Evolutionary conservation across 257 asterid genomes (phyloP), one percentile per base, ranked within the genome.

Genomic region (Mitragyna speciosa): DNA sequence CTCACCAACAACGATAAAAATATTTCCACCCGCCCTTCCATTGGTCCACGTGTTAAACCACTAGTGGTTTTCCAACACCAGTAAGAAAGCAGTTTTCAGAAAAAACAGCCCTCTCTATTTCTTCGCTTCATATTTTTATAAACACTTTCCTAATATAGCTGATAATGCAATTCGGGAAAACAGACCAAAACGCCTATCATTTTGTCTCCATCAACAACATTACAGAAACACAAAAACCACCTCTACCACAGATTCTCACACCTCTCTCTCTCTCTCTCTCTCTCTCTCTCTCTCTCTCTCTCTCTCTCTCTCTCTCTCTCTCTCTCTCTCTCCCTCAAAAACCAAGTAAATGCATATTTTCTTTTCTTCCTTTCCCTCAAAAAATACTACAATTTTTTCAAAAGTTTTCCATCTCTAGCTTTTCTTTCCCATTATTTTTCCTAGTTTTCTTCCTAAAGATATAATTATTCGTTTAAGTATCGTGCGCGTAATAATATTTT

Each of bases 111-210:
- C 22, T 16, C 19, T 45, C 69, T 2, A 22, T 17, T 47, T 64
- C 28, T 70, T 58, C 3, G 69, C 82, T 20, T 70, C 75, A 63
- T 83, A 75, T 61, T 81, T 76, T 63, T 72, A 56, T 76, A 63
- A 72, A 72, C 11, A 28, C 87, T 86, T 86, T 76, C 89, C 87
- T 84, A 79, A 79, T 81, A 83, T 86, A 77, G 89, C 47, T 47
- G 47, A 48, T 78, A 58, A 72, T 71, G 70, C 6, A 24, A 76
- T 76, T 76, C 79, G 19, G 19, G 22, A 12, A 64, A 45, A 77
- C 76, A 51, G 83, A 71, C 82, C 83, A 69, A 82, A 79, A 82
- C 82, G 52, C 64, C 81, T 26, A 17, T 77, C 64, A 84, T 79
- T 66, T 82, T 82, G 88, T 85, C 88, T 75, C 85, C 81, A 72